Evolutionary conservation across 768 basidiomycete genomes (phyloP), one percentile per base, ranked within the genome.

Genomic region (Kwoniella bestiolae): DNA sequence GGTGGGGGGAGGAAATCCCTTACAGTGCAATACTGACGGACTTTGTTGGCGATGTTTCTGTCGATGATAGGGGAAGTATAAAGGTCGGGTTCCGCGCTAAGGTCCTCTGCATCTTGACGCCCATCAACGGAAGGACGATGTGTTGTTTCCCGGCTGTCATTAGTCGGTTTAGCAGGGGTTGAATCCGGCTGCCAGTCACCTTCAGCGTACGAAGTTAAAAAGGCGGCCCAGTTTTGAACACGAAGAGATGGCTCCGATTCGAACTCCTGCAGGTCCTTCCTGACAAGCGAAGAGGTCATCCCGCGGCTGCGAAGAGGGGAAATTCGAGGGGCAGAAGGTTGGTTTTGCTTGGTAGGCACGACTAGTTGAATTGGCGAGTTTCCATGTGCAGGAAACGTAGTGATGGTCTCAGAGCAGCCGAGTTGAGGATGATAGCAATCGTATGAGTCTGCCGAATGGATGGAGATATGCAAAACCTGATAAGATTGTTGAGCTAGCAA

Each of bases 1-100:
- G 74, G 74, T 11, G 74, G 71, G 3, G 74, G 74, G 0, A 76
- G 62, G 29, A 60, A 76, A 7, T 51, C 55, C 49, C 71, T 34
- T 23, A 63, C 50, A 3, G 14, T 7, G 21, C 21, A 28, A 25
- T 38, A 61, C 8, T 41, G 49, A 23, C 38, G 49, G 21, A 61
- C 47, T 46, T 21, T 47, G 1, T 11, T 51, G 21, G 60, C 60
- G 18, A 44, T 18, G 12, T 41, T 44, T 7, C 26, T 9, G 14
- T 23, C 21, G 49, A 61, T 61, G 21, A 29, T 23, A 26, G 35
- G 38, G 8, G 60, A 61, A 6, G 34, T 38, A 25, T 61, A 61
- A 12, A 61, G 18, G 26, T 60, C 38, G 56, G 41, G 23, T 11
- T 6, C 23, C 23, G n/a, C 6, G 45, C n/a, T n/a, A n/a, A n/a